A percentile compares a stretch with the other conserved stretches of the same genome.
Conservation (phyloP, 768 basidiomycete species). For the Basidioascus undulatus region DNA sequence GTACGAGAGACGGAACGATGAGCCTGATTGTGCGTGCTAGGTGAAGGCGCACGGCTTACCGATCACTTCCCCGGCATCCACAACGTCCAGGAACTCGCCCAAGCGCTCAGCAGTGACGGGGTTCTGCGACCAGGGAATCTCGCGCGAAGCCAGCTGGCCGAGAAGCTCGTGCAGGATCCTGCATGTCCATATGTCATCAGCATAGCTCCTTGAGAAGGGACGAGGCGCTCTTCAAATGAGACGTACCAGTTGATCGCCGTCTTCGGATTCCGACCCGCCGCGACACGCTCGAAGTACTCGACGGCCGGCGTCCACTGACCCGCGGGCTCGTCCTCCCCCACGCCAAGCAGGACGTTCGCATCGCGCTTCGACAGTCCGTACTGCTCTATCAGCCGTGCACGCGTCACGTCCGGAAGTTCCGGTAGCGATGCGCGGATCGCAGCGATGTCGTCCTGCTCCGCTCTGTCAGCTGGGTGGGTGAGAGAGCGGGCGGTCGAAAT, state of each 20-base stretch:
- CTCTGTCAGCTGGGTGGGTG: neutral
- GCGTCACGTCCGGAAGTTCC: conserved; percentile 44
- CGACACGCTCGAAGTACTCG: conserved; percentile 56
- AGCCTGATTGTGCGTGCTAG: conserved; percentile 5
- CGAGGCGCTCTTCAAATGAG: no score
- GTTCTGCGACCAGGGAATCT: conserved; percentile 33
- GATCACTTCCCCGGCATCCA: conserved; percentile 40
- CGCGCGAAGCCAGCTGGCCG: conserved; percentile 42
- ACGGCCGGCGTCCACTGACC: conserved; percentile 27
- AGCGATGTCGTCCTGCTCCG: conserved; percentile 36
- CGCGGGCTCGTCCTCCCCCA: conserved; percentile 29
- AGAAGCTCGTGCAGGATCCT: conserved; percentile 79
- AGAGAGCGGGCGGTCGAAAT: neutral
- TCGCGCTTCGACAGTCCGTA: conserved; percentile 38
- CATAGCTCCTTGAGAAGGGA: neutral
- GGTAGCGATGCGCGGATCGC: conserved; percentile 34
- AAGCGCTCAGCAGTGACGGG: conserved; percentile 38
- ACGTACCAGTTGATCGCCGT: conserved; percentile 62
- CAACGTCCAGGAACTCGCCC: conserved; percentile 52
- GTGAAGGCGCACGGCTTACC: conserved; percentile 22
- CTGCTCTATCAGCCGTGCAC: conserved; percentile 27
- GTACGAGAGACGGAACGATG: neutral
- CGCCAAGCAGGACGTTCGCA: conserved; percentile 43
- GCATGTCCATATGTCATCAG: conserved; percentile 3
- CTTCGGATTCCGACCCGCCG: conserved; percentile 34